Evolutionary conservation across 768 basidiomycete species (phyloP), one percentile per base, ranked within the genome.

Genomic region (Neoboletus brunneissimus): DNA sequence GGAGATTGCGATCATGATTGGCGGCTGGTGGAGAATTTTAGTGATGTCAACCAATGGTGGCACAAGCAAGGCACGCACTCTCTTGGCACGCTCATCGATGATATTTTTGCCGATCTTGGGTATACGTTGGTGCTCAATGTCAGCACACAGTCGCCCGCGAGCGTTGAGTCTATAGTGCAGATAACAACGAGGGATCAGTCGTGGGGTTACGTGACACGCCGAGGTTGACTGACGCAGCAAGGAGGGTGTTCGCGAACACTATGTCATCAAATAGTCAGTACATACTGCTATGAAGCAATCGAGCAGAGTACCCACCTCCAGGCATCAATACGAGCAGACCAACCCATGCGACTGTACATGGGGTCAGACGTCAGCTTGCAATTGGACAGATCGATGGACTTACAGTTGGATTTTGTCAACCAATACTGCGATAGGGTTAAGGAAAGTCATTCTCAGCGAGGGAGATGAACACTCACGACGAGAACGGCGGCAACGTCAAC

Each of bases 171-270:
- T 65, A 8, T 29, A 25, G 3, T 27, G 7, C 20, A 27, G 20
- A 38, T 32, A 2, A 23, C 27, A 13, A 12, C 29, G 29, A 15
- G 3, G 25, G 8, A n/a, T 54, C 32, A 65, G 50, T 29, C 18
- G 1, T 20, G 18, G 34, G 0, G 6, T 45, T 3, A 27, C 5
- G 22, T 31, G 23, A 54, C 1, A 6, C 13, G 3, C n/a, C 5
- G 48, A 27, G n/a, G 13, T 3, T 0, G 35, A 66, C 64, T 55
- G 48, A 65, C 65, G 51, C 62, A 25, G 42, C 53, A 18, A 66
- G 59, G 23, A 64, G 4, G 25, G 47, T 3, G 25, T 66, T 66
- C n/a, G 53, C 59, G 7, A 62, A 67, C 37, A 67, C 65, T 66
- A 25, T 4, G 11, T 43, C 23, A n/a, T 34, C 27, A 25, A 22